Evolutionary conservation across 139 green algal genomes (phyloP).

Genomic region (Chlorella sp.): DNA sequence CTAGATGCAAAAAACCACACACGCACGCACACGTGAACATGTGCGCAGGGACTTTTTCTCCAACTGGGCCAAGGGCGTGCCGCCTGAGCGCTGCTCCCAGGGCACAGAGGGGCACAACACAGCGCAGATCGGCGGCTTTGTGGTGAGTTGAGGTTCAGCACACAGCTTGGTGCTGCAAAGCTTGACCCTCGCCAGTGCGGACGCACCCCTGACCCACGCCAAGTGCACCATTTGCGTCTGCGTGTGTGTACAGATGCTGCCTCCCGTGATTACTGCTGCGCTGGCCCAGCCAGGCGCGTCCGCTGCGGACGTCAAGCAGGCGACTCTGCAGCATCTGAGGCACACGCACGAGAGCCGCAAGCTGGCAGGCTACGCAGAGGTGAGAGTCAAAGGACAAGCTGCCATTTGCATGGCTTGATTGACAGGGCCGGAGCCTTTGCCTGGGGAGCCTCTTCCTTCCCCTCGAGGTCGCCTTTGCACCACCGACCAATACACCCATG

Average conservation of each 20-base stretch:
- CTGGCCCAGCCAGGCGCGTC: slow-evolving; percentile 11
- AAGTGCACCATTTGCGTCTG: neutral
- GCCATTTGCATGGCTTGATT: no score
- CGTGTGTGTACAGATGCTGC: slow-evolving; percentile 41
- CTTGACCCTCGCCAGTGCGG: no score
- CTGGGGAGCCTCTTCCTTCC: no score
- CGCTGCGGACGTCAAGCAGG: slow-evolving; percentile 13
- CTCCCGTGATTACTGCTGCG: slow-evolving; percentile 38
- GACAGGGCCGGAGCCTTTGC: no score
- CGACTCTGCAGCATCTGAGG: slow-evolving; percentile 32
- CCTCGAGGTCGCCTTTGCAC: no score
- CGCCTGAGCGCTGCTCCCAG: slow-evolving; percentile 39
- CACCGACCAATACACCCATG: no score
- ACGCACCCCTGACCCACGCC: no score
- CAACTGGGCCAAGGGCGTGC: slow-evolving; percentile 43
- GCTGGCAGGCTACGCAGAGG: slow-evolving; percentile 36
- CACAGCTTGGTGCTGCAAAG: no score
- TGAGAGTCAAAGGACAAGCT: no score
- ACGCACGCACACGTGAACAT: no score
- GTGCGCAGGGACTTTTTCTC: slow-evolving; percentile 59
- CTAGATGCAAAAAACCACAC: no score
- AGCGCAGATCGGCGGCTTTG: slow-evolving; percentile 56
- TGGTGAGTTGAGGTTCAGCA: slow-evolving; percentile 41
- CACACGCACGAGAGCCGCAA: slow-evolving; percentile 48
- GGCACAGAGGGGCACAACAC: slow-evolving; percentile 63